Base-by-base conservation (phyloP, 495 filamentous ascomycete genomes). In the Aspergillus ellipticus region DNA sequence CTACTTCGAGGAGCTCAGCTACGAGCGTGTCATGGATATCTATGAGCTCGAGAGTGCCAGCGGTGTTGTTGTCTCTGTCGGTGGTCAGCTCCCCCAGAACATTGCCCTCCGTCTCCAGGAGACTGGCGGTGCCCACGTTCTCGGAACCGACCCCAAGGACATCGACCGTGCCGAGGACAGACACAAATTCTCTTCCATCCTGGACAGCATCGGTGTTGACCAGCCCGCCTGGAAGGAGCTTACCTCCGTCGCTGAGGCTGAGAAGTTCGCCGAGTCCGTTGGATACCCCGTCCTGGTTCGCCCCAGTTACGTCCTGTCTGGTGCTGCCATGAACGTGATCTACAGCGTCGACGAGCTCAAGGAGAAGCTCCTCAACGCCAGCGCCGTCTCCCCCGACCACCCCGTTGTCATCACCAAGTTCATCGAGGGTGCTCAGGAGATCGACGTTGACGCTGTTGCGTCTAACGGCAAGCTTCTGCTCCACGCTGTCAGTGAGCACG, bases 361-460 rank as follows among this genome's bases (percentile, higher is more conserved):
- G 69, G 84, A 89, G 58, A 97, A 95, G 74, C 85, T 98, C 28
- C 72, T 87, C 41, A 92, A 94, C 60, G 93, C 93, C 41, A 85
- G 83, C 48, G 89, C 95, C 42, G 94, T 98, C 56, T 97, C 93
- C 17, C 87, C 88, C 35, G 94, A 98, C 66, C 90, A 97, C 73
- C 93, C 93, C 16, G 93, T 98, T 21, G 93, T 98, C 54, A 98
- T 98, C 69, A 96, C 93, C 49, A 95, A 98, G 74, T 97, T 95
- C 75, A 97, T 98, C 58, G 90, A 96, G 72, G 92, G 92, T 60
- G 93, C 93, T 22, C 85, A 96, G 76, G 93, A 98, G 67, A 97
- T 98, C 60, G 93, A 98, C 71, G 93, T 96, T 76, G 93, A 98
- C 66, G 94, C 89, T 51, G 94, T 98, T 46, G 93, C 90, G 21